Percentiles rank a stretch among this genome's conserved stretches.
Evolutionary conservation across 2,329 filamentous ascomycete genomes (phyloP).

Genomic region (Claviceps africana): DNA sequence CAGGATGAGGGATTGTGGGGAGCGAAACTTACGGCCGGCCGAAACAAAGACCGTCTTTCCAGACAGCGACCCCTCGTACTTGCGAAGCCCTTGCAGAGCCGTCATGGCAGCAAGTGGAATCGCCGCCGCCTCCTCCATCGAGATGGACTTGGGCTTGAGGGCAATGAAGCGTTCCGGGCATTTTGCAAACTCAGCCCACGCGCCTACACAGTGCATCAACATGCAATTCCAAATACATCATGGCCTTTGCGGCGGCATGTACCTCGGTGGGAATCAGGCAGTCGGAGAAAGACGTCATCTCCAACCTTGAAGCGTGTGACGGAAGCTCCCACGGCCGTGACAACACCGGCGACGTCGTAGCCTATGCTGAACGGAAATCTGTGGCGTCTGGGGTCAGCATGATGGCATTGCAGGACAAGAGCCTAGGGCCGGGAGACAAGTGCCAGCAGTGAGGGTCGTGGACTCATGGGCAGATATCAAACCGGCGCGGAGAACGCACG

Average conservation of each 20-base stretch:
- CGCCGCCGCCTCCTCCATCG: conserved; percentile 28
- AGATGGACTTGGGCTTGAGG: conserved; percentile 25
- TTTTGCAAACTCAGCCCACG: conserved; percentile 23
- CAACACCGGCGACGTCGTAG: conserved; percentile 25
- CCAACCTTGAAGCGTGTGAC: conserved; percentile 21
- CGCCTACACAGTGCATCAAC: conserved; percentile 11
- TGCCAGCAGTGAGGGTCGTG: neutral
- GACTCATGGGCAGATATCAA: neutral
- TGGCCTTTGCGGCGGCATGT: no score
- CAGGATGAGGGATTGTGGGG: no score
- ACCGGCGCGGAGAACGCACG: conserved; percentile 10
- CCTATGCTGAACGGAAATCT: conserved; percentile 29
- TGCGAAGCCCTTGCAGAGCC: conserved; percentile 23
- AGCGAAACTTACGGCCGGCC: conserved; percentile 11
- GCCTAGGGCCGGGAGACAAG: no score
- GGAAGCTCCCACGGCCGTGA: conserved; percentile 19
- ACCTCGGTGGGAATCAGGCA: conserved; percentile 12
- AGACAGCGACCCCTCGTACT: conserved; percentile 23
- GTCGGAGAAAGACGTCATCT: conserved; percentile 11
- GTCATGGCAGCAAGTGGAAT: conserved; percentile 29
- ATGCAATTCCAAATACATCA: neutral
- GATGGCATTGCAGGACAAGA: no score
- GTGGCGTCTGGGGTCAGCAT: neutral
- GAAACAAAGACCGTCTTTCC: conserved; percentile 18
- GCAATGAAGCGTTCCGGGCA: conserved; percentile 20